Evolutionary conservation across 441 rosid species (phyloP).

Genomic region (Populus trichocarpa): DNA sequence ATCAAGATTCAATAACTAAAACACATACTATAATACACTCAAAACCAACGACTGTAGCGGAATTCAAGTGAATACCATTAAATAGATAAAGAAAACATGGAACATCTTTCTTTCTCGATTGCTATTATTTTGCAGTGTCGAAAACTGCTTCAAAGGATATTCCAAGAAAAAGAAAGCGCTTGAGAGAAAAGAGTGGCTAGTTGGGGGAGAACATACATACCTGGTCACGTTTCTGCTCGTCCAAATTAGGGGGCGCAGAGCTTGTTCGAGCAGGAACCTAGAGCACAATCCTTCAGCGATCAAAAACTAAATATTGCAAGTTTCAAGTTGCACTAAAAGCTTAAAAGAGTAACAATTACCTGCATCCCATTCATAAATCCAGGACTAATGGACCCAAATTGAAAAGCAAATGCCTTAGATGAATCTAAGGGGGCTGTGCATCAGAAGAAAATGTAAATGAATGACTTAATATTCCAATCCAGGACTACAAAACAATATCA

Average conservation of each 20-base stretch:
- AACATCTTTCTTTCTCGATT: neutral
- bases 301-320: neutral
- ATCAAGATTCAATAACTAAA: neutral
- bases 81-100: no score
- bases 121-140: neutral
- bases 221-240: slow-evolving; percentile 95
- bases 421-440: slow-evolving; percentile 51
- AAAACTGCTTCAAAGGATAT: neutral
- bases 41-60: no score
- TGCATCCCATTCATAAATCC: slow-evolving; percentile 77
- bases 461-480: neutral
- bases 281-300: slow-evolving; percentile 19
- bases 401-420: slow-evolving; percentile 67
- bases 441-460: neutral
- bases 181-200: neutral
- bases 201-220: slow-evolving; percentile 27
- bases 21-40: neutral
- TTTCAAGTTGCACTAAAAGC: neutral
- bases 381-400: slow-evolving; percentile 87
- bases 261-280: slow-evolving; percentile 97
- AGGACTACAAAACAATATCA: neutral
- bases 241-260: slow-evolving; percentile 98
- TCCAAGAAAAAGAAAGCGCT: neutral
- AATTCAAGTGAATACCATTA: neutral
- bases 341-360: slow-evolving; percentile 28